phyloP scores from a whole-genome alignment of 352 stramenopile genomes.

The Globisporangium lucens region DNA sequence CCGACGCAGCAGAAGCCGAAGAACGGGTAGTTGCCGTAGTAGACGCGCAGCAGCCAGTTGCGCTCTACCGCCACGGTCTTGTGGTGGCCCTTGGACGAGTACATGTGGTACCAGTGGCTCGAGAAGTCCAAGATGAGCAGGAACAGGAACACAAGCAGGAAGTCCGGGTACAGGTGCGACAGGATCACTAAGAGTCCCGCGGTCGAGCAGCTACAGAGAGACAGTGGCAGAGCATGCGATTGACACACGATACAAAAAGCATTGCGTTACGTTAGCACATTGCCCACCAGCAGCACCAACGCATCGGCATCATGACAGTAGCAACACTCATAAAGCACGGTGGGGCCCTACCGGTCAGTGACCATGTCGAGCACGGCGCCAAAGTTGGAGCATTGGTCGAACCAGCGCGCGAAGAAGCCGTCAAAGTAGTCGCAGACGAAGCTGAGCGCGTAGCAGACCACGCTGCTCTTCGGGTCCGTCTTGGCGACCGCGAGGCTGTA shows the following conservation, averaged over 20 bases:
- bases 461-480: slow-evolving; percentile 58
- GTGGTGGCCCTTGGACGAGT: slow-evolving; percentile 93
- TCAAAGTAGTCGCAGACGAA: slow-evolving; percentile 99
- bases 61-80: slow-evolving; percentile 90
- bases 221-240: background rate
- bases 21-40: slow-evolving; percentile 91
- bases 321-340: background rate
- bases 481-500: slow-evolving; percentile 84
- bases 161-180: slow-evolving; percentile 87
- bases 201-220: slow-evolving; percentile 83
- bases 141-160: slow-evolving; percentile 81
- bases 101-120: slow-evolving; percentile 99
- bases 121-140: slow-evolving; percentile 96
- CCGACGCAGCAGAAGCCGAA: slow-evolving; percentile 94
- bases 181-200: slow-evolving; percentile 94
- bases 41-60: slow-evolving; percentile 94
- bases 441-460: slow-evolving; percentile 91
- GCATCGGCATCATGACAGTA: background rate
- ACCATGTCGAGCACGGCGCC: slow-evolving; percentile 98
- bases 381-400: slow-evolving; percentile 95
- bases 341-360: slow-evolving; percentile 77
- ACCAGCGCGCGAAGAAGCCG: slow-evolving; percentile 94
- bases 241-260: background rate
- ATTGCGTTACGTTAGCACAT: too few species aligned
- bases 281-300: slow-evolving; percentile 1